Evolutionary conservation across 2,329 filamentous ascomycete species (phyloP), one percentile per base, ranked within the genome.

Genomic region (Fusarium kyushuense): DNA sequence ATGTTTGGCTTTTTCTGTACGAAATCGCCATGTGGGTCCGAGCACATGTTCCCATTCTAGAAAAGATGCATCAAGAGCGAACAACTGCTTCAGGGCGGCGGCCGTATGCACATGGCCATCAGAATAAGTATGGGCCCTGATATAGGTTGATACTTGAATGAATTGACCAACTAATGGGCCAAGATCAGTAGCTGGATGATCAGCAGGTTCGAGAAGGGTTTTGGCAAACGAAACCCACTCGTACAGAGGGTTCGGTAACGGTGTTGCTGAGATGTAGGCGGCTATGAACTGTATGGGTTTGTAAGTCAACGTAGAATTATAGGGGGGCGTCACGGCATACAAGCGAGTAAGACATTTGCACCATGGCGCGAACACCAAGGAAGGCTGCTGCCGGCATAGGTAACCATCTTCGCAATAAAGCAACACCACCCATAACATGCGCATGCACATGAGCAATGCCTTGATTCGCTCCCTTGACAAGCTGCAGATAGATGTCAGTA

Each of bases 371-470:
- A 63, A 87, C 80, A 6, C 85, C 84, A 47, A 82, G 79, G 23
- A 81, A 76, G 1, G 79, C 76, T 1, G 76, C 71, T 11, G 77
- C 67, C 4, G 76, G 74, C 35, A 80, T 72, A 3, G 83, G 83
- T 7, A 82, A 71, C 58, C 81, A 80, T 43, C 77, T 81, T 58
- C 83, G 82, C 19, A 89, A 77, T n/a, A 90, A 76, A 13, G 88
- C 86, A 43, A 86, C 81, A 3, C 87, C 87, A 2, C 88, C 88
- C 69, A 84, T 81, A 45, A 89, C 83, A 73, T 90, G 88, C 8
- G 84, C 84, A 53, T 83, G 84, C 65, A 87, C 88, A 21, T 82
- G 82, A 17, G 82, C 78, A 21, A 85, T 80, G 25, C 83, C 81
- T 54, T 82, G 74, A 35, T 80, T 79, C 5, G 81, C 80, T 35